Conservation (phyloP, 1,139 yeast species). For the Geotrichum bryndzae region DNA sequence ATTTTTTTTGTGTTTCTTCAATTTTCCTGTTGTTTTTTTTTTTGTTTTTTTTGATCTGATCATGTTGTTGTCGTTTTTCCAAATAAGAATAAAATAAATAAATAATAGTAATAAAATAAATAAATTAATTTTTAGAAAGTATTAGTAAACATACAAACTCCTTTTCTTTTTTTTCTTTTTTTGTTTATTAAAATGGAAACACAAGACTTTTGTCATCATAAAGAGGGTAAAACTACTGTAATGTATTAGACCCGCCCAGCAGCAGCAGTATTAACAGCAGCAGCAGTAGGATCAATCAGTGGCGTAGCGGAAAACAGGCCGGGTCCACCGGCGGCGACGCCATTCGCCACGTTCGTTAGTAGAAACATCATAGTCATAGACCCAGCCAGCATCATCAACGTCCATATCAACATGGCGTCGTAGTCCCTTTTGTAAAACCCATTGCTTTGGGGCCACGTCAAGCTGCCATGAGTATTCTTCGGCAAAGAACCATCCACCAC, state of each 20-base stretch:
- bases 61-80: no score
- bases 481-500: constrained; percentile 57
- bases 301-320: constrained; percentile 18
- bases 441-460: constrained; percentile 48
- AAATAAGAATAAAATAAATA: no score
- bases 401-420: constrained; percentile 24
- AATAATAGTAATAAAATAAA: no score
- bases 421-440: constrained; percentile 49
- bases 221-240: no score
- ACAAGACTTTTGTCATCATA: no score
- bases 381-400: constrained; percentile 37
- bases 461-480: constrained; percentile 62
- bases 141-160: no score
- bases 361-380: constrained; percentile 36
- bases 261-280: neutral
- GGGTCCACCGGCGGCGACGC: constrained; percentile 38
- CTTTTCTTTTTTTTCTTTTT: no score
- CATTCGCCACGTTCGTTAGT: constrained; percentile 32
- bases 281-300: neutral
- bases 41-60: no score
- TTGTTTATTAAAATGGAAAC: no score
- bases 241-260: neutral
- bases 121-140: no score
- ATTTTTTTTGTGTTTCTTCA: no score
- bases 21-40: no score